A percentile compares a stretch with the other conserved stretches of the same genome.
phyloP scores from a whole-genome alignment of 73 alveolate species.

The Paramecium sexaurelia region DNA sequence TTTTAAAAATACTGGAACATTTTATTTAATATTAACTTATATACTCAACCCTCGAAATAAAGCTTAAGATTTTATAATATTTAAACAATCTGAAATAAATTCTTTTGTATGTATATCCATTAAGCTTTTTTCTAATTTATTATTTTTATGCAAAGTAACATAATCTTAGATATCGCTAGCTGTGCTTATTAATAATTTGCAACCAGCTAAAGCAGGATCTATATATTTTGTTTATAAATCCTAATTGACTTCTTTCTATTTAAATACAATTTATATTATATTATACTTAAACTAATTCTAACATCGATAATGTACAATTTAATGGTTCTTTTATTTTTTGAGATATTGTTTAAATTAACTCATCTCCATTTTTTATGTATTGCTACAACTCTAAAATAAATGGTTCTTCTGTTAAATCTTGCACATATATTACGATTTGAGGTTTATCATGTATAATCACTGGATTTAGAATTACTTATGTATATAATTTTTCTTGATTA shows the following conservation, averaged over 20 bases:
- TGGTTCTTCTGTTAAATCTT: conserved; percentile 5
- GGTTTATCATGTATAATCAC: not conserved
- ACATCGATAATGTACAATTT: conserved; percentile 29
- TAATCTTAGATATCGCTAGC: not conserved
- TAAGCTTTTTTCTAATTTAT: not conserved
- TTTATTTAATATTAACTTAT: not conserved
- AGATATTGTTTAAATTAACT: not conserved
- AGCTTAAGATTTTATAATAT: conserved; percentile 18
- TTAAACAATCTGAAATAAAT: not conserved
- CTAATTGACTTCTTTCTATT: not conserved
- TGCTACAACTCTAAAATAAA: not conserved
- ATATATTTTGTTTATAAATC: not conserved
- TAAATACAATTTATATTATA: not conserved
- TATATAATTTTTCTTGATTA: not conserved
- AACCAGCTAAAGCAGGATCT: conserved; percentile 27
- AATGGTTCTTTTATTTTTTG: conserved; percentile 23
- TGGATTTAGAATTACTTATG: not conserved
- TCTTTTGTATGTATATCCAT: conserved; percentile 13
- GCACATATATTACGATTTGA: not conserved
- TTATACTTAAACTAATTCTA: conserved; percentile 31
- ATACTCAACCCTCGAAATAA: conserved; percentile 23
- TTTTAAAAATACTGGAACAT: not conserved
- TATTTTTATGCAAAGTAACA: not conserved
- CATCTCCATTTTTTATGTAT: not conserved
- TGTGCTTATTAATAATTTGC: conserved; percentile 26